A percentile compares a stretch with the other conserved stretches of the same genome.
Conservation (phyloP, 768 basidiomycete genomes). For the Rhizopogon vesiculosus region DNA sequence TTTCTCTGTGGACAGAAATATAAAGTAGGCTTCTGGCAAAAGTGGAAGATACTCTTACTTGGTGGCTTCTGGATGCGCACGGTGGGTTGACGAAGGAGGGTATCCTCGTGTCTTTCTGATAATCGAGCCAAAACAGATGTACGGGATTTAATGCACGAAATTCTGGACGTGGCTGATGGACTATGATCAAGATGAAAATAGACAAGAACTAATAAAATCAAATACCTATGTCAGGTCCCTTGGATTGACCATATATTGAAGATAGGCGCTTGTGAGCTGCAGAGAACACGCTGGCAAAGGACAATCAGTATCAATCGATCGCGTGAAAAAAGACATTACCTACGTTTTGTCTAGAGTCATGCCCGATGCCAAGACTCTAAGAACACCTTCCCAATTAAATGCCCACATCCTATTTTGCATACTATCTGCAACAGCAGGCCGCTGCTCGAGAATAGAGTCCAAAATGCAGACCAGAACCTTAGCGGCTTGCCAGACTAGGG, state of each 20-base stretch:
- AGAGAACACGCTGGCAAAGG: slow-evolving; percentile 14
- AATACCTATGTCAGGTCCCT: slow-evolving; percentile 1
- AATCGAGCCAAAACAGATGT: not conserved
- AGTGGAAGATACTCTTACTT: not conserved
- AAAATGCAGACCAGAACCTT: slow-evolving; percentile 48
- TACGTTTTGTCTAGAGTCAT: slow-evolving; percentile 29
- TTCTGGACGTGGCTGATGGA: not conserved
- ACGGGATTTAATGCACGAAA: not conserved
- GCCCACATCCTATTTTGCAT: slow-evolving; percentile 63
- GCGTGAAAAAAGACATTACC: not conserved
- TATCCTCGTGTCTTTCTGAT: not conserved
- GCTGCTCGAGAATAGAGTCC: slow-evolving; percentile 49
- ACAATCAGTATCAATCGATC: slow-evolving; percentile 3
- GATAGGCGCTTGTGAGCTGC: slow-evolving; percentile 24
- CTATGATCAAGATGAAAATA: not conserved
- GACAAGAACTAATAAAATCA: not conserved
- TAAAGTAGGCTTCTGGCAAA: not conserved
- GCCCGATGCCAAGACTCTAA: slow-evolving; percentile 45
- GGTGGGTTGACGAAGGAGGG: slow-evolving; percentile 3
- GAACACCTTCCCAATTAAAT: slow-evolving; percentile 60
- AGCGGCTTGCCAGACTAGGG: slow-evolving; percentile 40
- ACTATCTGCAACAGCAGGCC: slow-evolving; percentile 49
- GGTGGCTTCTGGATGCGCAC: slow-evolving; percentile 1
- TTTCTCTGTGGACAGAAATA: not conserved
- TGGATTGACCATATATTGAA: slow-evolving; percentile 22